Evolutionary conservation across 2,329 filamentous ascomycete genomes (phyloP).

Genomic region (Sphaerulina populicola): DNA sequence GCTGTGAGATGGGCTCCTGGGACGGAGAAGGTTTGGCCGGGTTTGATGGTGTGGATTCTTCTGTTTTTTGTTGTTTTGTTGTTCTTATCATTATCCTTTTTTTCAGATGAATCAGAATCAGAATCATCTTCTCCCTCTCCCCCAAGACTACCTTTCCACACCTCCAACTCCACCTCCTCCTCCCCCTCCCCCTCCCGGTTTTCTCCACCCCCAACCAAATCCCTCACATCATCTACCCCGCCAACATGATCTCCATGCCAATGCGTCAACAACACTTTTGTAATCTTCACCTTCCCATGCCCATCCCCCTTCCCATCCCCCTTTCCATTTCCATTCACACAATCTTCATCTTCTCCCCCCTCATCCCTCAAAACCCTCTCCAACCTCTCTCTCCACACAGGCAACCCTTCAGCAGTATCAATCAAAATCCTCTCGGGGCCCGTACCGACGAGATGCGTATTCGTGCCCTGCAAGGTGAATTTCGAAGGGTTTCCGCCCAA

Average conservation of each 20-base stretch:
- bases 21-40: conserved; percentile 21
- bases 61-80: no score
- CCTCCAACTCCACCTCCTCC: no score
- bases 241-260: conserved; percentile 84
- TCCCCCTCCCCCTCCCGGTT: no score
- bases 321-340: no score
- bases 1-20: conserved; percentile 61
- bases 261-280: conserved; percentile 72
- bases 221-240: conserved; percentile 60
- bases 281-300: conserved; percentile 57
- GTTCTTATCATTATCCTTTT: no score
- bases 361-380: conserved; percentile 58
- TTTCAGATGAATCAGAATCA: neutral
- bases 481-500: conserved; percentile 87
- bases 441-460: conserved; percentile 84
- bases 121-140: neutral
- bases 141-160: no score
- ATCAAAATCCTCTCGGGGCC: conserved; percentile 68
- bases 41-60: no score
- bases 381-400: conserved; percentile 62
- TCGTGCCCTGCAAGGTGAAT: conserved; percentile 69
- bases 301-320: no score
- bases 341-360: conserved; percentile 3
- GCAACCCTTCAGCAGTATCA: conserved; percentile 78
- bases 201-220: conserved; percentile 24